Evolutionary conservation across 768 basidiomycete species (phyloP).

Genomic region (Leucogyrophana mollusca): DNA sequence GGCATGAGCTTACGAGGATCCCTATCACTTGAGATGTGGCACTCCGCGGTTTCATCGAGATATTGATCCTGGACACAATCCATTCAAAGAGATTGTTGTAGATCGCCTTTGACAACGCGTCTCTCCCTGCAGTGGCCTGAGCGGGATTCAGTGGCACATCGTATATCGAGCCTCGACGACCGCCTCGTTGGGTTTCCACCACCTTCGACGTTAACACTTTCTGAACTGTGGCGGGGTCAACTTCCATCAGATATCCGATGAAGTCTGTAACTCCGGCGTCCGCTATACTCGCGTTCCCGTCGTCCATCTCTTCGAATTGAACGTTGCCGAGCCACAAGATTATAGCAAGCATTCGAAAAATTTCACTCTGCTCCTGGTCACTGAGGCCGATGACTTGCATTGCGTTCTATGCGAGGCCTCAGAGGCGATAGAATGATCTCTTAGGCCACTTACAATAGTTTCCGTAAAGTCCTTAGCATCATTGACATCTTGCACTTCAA

Average conservation of each 20-base stretch:
- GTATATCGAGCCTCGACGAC: slow-evolving; percentile 92
- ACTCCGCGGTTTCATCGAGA: slow-evolving; percentile 90
- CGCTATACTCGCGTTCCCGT: slow-evolving; percentile 79
- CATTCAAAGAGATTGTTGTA: slow-evolving; percentile 99
- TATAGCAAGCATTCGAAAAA: slow-evolving; percentile 89
- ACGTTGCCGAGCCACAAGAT: slow-evolving; percentile 97
- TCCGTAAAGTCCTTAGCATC: slow-evolving; percentile 86
- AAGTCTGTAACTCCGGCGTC: slow-evolving; percentile 94
- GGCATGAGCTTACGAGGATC: slow-evolving; percentile 64
- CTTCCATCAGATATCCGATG: slow-evolving; percentile 91
- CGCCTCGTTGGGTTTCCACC: slow-evolving; percentile 91
- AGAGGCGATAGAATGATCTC: slow-evolving; percentile 3
- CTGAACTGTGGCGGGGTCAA: slow-evolving; percentile 72
- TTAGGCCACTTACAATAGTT: slow-evolving; percentile 64
- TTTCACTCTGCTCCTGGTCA: slow-evolving; percentile 82
- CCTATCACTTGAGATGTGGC: slow-evolving; percentile 82
- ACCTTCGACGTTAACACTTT: slow-evolving; percentile 84
- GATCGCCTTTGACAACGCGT: slow-evolving; percentile 92
- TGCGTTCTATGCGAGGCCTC: slow-evolving; percentile 58
- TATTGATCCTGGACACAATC: slow-evolving; percentile 95
- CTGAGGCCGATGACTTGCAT: slow-evolving; percentile 93
- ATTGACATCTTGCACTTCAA: slow-evolving; percentile 88
- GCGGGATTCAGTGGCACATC: slow-evolving; percentile 93
- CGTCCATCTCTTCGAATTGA: slow-evolving; percentile 83
- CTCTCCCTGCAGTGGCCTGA: slow-evolving; percentile 84